A percentile compares a stretch with the other conserved stretches of the same genome.
Conservation (phyloP, 331 rosid species). For the Rosa hybrid region DNA sequence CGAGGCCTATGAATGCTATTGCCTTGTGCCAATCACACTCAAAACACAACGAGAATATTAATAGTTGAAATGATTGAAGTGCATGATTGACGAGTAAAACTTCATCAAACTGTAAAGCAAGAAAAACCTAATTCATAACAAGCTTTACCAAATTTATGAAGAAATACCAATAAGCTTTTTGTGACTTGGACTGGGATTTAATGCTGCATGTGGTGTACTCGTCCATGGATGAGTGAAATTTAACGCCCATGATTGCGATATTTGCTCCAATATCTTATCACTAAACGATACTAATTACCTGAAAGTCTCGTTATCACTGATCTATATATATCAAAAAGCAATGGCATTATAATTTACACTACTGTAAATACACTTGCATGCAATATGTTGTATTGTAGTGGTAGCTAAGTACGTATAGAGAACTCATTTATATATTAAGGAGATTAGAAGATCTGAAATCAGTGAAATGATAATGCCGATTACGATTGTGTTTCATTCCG, state of each 20-base stretch:
- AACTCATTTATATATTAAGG: background rate
- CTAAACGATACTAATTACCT: background rate
- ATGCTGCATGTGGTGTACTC: background rate
- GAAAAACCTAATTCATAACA: background rate
- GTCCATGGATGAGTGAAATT: background rate
- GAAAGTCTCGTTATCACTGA: no score
- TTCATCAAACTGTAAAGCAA: background rate
- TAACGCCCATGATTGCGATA: background rate
- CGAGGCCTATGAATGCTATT: background rate
- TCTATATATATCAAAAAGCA: no score
- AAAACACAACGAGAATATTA: no score
- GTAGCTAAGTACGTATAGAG: no score
- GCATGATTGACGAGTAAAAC: constrained; percentile 2
- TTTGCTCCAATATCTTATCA: background rate
- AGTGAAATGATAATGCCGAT: background rate
- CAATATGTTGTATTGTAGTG: no score
- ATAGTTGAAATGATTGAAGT: background rate
- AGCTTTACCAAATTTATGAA: background rate
- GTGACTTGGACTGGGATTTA: background rate
- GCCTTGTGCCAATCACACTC: background rate
- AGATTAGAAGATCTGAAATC: background rate
- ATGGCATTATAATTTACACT: no score
- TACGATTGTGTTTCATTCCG: background rate
- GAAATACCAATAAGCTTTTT: background rate
- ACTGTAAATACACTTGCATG: no score